Evolutionary conservation across 768 basidiomycete genomes (phyloP).

Genomic region (Rhodotorula babjevae): DNA sequence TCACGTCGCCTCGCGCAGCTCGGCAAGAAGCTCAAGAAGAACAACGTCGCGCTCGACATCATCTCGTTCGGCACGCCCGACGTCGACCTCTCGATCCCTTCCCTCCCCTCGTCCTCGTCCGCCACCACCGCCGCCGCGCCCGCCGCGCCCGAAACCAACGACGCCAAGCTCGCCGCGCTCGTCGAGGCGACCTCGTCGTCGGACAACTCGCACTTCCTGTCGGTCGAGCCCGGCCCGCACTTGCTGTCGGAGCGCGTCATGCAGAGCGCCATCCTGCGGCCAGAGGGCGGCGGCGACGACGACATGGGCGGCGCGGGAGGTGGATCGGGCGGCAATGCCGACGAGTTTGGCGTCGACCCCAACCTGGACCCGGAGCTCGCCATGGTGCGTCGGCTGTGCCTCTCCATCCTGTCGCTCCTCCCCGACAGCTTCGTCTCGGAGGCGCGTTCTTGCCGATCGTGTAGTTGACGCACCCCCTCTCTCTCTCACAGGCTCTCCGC

Average conservation of each 20-base stretch:
- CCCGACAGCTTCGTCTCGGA: no score
- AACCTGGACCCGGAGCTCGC: conserved; percentile 93
- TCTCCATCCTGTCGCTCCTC: not conserved
- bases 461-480: no score
- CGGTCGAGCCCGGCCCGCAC: conserved; percentile 65
- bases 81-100: conserved; percentile 82
- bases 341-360: conserved; percentile 90
- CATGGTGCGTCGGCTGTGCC: conserved; percentile 59
- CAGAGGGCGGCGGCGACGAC: conserved; percentile 54
- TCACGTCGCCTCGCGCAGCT: conserved; percentile 72
- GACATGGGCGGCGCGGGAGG: conserved; percentile 51
- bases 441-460: no score
- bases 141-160: conserved; percentile 53
- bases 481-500: conserved; percentile 66
- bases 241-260: conserved; percentile 74
- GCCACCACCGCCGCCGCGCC: conserved; percentile 2
- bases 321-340: conserved; percentile 56
- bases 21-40: conserved; percentile 98
- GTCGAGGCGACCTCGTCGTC: conserved; percentile 72
- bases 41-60: conserved; percentile 92
- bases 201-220: conserved; percentile 83
- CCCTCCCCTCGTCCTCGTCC: conserved; percentile 63
- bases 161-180: conserved; percentile 67
- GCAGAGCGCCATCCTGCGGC: conserved; percentile 73
- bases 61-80: conserved; percentile 81